These are phyloP conservation scores for Mentha longifolia DNA, from an alignment of 257 asterid species.

Conservation along the genomic window DNA sequence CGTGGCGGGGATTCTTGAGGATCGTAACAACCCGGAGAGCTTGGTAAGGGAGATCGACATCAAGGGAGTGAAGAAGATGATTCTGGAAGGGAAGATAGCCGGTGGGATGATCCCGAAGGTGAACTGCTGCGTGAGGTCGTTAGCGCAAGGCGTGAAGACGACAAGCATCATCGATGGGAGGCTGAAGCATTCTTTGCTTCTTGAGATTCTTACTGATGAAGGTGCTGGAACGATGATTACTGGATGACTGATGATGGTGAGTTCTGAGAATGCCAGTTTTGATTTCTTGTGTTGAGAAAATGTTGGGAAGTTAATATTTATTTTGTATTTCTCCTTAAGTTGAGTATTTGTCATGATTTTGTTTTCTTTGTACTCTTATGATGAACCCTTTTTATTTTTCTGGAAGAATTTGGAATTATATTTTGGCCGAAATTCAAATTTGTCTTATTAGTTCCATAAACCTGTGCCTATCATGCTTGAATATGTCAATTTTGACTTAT, in stretches of 20 bases:
- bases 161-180: too few species aligned
- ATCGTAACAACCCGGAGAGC: conserved; percentile 60
- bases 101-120: too few species aligned
- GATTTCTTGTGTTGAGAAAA: not conserved
- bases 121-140: too few species aligned
- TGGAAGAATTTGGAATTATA: too few species aligned
- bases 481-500: not conserved
- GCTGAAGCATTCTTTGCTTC: too few species aligned
- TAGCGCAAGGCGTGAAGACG: too few species aligned
- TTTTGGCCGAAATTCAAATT: not conserved
- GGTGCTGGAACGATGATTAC: too few species aligned
- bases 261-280: not conserved
- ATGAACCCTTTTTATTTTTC: too few species aligned
- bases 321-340: not conserved
- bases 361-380: not conserved
- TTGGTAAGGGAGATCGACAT: conserved; percentile 75
- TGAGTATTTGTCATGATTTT: not conserved
- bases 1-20: conserved; percentile 68
- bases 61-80: conserved; percentile 79
- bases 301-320: not conserved
- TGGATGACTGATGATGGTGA: conserved; percentile 39
- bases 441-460: not conserved
- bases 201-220: too few species aligned
- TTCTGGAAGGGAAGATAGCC: conserved; percentile 59
- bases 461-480: not conserved